Base-by-base conservation (phyloP, 78 protist species). In the Dictyostelium capitatum region DNA sequence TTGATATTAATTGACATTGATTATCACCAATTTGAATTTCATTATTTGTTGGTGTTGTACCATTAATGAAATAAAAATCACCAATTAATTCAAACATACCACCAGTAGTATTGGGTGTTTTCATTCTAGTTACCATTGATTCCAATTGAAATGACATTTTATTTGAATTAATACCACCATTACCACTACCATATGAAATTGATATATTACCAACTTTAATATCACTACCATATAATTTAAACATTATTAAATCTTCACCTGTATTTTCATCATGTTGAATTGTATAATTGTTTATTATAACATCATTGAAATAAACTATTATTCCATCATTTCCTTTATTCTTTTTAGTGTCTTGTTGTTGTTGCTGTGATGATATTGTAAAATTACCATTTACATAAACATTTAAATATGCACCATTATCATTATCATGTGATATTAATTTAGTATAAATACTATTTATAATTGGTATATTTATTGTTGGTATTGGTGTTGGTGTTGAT, bases 321-420 rank as follows among this genome's bases (percentile, higher is more conserved):
- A n/a, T n/a, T n/a, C 28, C 46, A 65, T 30, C 56, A 65, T 65
- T 28, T 65, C 28, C 73, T 51, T 51, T n/a, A 25, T 64, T 23
- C 69, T 59, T 59, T 59, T 59, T 59, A 59, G n/a, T n/a, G n/a
- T 30, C 69, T 30, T 23, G 69, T 57, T 8, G 17, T 57, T 59
- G n/a, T 30, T 9, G n/a, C n/a, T n/a, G n/a, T n/a, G n/a, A n/a
- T n/a, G n/a, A n/a, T n/a, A n/a, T 59, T 4, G 6, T 30, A 65
- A 65, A 65, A 65, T 30, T 65, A 65, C 73, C 73, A 65, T 65
- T 65, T 9, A 65, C 37, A 65, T 65, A 65, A 14, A 65, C 73
- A 65, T 65, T 65, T 30, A 65, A 65, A 65, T 65, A 30, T 37
- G 2, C 2, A 23, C 25, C 69, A 5, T 6, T 23, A 30, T 23